Percentiles rank a stretch among this genome's conserved stretches.
Conservation (phyloP, 768 basidiomycete genomes). For the Rubroboletus pulcherrimus region DNA sequence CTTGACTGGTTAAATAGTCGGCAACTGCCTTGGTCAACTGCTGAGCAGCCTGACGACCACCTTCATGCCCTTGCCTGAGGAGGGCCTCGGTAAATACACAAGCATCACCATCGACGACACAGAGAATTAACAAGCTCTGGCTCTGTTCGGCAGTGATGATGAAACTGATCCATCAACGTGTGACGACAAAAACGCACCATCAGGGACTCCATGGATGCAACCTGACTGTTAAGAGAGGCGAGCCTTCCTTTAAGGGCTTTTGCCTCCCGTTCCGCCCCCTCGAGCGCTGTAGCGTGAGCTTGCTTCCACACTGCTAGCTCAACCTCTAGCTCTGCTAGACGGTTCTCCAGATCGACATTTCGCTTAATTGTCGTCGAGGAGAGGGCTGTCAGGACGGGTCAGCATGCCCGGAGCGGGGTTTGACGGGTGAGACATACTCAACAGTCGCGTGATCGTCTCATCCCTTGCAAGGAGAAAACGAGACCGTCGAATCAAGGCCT, state of each 20-base stretch:
- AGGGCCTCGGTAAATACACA: conserved; percentile 61
- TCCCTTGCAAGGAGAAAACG: conserved; percentile 47
- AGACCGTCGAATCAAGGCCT: conserved; percentile 17
- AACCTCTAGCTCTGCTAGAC: conserved; percentile 63
- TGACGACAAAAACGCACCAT: conserved; percentile 27
- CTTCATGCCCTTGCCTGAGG: conserved; percentile 59
- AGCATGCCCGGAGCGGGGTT: conserved; percentile 5
- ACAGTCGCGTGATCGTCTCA: conserved; percentile 57
- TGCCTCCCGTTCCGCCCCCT: conserved; percentile 58
- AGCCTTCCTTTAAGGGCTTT: conserved; percentile 68
- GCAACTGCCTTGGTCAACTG: conserved; percentile 66
- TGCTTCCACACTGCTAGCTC: conserved; percentile 71
- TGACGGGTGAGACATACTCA: conserved; percentile 41
- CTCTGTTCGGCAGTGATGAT: conserved; percentile 36
- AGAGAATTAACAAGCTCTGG: conserved; percentile 66
- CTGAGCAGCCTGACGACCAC: conserved; percentile 59
- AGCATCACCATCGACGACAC: conserved; percentile 71
- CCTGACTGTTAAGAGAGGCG: conserved; percentile 59
- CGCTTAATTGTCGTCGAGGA: conserved; percentile 61
- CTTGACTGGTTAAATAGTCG: conserved; percentile 61
- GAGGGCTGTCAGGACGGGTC: conserved; percentile 43
- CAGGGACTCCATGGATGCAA: conserved; percentile 55
- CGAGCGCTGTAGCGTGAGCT: conserved; percentile 60
- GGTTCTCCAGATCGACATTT: conserved; percentile 59
- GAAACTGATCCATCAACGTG: neutral